Percentiles rank a stretch among this genome's conserved stretches.
Evolutionary conservation across 163 green algal genomes (phyloP).

Genomic region (Prototheca stagnorum): DNA sequence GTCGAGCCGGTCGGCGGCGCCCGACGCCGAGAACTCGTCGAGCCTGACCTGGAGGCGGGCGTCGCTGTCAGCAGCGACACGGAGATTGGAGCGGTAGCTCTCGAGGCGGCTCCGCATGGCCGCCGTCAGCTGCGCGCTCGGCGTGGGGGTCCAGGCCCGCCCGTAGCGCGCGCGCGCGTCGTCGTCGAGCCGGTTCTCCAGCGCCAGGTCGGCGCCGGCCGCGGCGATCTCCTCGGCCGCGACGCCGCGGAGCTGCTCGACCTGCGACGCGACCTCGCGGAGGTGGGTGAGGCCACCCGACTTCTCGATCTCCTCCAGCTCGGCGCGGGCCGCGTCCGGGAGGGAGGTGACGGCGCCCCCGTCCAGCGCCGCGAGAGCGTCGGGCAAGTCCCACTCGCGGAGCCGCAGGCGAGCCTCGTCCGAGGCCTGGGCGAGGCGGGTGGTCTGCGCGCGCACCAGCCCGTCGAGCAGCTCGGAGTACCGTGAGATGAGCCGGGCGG

Average conservation of each 20-base stretch:
- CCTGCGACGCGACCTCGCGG: conserved; percentile 26
- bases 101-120: conserved; percentile 27
- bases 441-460: conserved; percentile 42
- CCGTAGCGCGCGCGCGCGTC: conserved; percentile 22
- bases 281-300: conserved; percentile 52
- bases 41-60: conserved; percentile 30
- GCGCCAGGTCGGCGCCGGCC: conserved; percentile 39
- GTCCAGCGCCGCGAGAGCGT: conserved; percentile 27
- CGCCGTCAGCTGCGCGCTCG: conserved; percentile 24
- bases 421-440: conserved; percentile 47
- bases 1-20: conserved; percentile 30
- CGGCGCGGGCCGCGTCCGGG: conserved; percentile 41
- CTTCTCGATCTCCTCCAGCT: conserved; percentile 56
- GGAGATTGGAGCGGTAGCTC: conserved; percentile 34
- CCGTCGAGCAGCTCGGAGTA: conserved; percentile 82
- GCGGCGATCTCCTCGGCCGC: conserved; percentile 41
- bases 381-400: conserved; percentile 44
- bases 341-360: conserved; percentile 23
- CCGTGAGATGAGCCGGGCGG: conserved; percentile 59
- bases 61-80: conserved; percentile 32
- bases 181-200: conserved; percentile 36
- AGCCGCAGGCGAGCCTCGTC: conserved; percentile 67
- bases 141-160: conserved; percentile 19
- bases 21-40: conserved; percentile 19
- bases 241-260: conserved; percentile 37